Evolutionary conservation across 1,284 basidiomycete species (phyloP), one percentile per base, ranked within the genome.

Genomic region (Caloboletus inedulis): DNA sequence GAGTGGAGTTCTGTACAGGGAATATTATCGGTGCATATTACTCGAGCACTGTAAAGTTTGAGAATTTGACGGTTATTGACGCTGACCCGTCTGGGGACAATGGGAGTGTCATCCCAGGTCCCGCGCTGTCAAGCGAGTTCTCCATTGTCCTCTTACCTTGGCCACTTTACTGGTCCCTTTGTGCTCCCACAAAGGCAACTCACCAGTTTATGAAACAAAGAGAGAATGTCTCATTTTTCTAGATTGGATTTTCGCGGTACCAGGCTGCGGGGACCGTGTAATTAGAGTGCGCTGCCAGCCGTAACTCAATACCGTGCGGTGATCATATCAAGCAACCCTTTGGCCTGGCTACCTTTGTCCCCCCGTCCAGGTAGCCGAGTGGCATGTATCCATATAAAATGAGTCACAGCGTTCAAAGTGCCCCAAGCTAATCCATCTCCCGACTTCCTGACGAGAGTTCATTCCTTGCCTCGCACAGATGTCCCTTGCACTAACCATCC

Each of bases 401-500:
- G 36, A 36, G 44, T 43, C 27, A 13, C 50, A 31, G 25, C 19
- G 31, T 44, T 44, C 27, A 16, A 39, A 40, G 42, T 34, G 19
- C n/a, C 43, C 35, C 44, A 36, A 41, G 37, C 18, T 29, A 30
- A 27, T 42, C 41, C 36, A 36, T 50, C 48, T 43, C 44, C 52
- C 47, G 16, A 47, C 49, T 52, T 49, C 48, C 55, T 46, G 52
- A 56, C 56, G 41, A 56, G 54, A 52, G 29, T 36, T 45, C 51
- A 49, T 51, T 55, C 58, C 35, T 51, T 56, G 53, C 52, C 49
- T 59, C 27, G 9, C 47, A 51, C 34, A 59, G 54, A 89, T 90
- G 87, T 73, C 85, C 41, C 71, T 88, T 62, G 73, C 78, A 45
- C 65, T 90, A 58, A 72, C 77, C 51, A 84, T 90, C 52, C 69